These are phyloP conservation scores for Solanum stenotomum DNA, from an alignment of 257 asterid species.

Conservation along the genomic window DNA sequence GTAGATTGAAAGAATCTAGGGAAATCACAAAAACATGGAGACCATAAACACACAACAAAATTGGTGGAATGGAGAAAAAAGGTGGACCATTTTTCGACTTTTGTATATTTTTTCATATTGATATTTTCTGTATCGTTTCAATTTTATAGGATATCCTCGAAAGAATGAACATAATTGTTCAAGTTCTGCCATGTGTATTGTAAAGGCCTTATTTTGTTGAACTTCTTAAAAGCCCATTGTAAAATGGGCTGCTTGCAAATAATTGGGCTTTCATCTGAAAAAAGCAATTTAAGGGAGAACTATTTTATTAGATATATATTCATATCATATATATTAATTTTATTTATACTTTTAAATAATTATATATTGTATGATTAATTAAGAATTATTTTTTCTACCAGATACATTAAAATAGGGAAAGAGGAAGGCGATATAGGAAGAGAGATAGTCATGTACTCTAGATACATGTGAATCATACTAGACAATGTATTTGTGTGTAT, in stretches of 20 bases:
- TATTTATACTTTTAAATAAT: too few relatives aligned
- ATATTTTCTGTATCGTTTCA: background rate
- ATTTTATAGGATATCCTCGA: background rate
- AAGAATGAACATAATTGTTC: background rate
- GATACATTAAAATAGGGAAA: background rate
- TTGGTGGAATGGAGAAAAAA: background rate
- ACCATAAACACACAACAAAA: background rate
- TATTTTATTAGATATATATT: too few relatives aligned
- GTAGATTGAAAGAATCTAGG: background rate
- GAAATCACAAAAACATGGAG: background rate
- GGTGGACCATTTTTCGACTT: background rate
- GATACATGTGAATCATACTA: background rate
- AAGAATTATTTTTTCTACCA: too few relatives aligned
- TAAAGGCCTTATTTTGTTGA: background rate
- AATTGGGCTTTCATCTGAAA: too few relatives aligned
- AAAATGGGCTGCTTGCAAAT: background rate
- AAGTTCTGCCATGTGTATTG: background rate
- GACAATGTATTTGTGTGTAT: background rate
- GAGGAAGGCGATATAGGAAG: too few relatives aligned
- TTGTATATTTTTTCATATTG: conserved; percentile 30
- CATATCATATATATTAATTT: background rate
- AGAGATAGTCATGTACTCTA: background rate
- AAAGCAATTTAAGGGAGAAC: background rate
- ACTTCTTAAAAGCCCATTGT: background rate
- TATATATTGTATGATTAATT: too few relatives aligned